Conservation (phyloP, 192 early-diverging fungal genomes). For the Entomortierella chlamydospora region DNA sequence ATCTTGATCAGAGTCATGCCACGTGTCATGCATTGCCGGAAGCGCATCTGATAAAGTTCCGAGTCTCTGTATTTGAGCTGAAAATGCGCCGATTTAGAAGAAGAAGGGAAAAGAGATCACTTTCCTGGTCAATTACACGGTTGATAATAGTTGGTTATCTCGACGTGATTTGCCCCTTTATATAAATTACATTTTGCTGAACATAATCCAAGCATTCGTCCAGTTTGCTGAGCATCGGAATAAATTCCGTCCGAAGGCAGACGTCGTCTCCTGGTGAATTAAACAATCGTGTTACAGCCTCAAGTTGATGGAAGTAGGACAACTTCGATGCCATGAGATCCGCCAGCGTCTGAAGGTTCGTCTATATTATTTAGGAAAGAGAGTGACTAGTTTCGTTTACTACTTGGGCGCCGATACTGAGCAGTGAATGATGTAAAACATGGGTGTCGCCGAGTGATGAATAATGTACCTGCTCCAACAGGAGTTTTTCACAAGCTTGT, state of each 20-base stretch:
- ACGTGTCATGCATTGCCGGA: conserved; percentile 94
- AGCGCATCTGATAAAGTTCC: conserved; percentile 93
- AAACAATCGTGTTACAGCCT: conserved; percentile 80
- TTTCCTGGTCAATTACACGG: no score
- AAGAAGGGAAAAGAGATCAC: no score
- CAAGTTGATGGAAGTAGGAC: conserved; percentile 87
- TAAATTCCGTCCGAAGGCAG: conserved; percentile 81
- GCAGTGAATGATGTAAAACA: background rate
- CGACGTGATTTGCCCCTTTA: no score
- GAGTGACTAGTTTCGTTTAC: no score
- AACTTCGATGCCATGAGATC: conserved; percentile 71
- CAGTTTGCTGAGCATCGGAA: conserved; percentile 79
- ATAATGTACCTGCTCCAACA: conserved; percentile 73
- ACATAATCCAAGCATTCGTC: conserved; percentile 86
- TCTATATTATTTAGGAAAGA: conserved; percentile 36
- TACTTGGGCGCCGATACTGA: background rate
- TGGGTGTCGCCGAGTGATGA: no score
- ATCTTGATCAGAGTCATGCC: conserved; percentile 95
- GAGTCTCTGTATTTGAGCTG: conserved; percentile 85
- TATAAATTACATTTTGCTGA: conserved; percentile 68
- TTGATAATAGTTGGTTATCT: no score
- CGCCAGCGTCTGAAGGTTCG: conserved; percentile 68
- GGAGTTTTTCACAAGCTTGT: conserved; percentile 81
- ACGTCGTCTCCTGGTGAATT: conserved; percentile 87
- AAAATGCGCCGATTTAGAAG: no score